Evolutionary conservation across 2,329 filamentous ascomycete genomes (phyloP), one percentile per base, ranked within the genome.

Genomic region (Fusarium aywerte): DNA sequence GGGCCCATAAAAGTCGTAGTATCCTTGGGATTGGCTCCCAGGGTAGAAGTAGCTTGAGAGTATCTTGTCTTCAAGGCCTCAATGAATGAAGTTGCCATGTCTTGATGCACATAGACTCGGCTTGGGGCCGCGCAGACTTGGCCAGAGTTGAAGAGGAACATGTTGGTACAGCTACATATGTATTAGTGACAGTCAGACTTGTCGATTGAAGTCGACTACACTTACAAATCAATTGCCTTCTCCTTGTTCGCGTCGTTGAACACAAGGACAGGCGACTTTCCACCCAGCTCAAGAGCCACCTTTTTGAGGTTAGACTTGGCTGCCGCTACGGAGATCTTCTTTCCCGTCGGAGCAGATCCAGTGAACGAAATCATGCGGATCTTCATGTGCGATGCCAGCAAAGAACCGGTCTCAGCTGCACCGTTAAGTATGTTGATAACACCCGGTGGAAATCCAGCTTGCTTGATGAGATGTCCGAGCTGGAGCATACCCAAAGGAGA

Each of bases 281-380:
- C 50, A 5, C 50, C 50, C 4, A 54, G 32, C 3, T 54, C 50
- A 5, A 54, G 50, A 21, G 50, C 23, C 8, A 54, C 50, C 5
- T 21, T 47, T 15, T 54, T 54, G 4, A 54, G 31, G 23, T 54
- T 54, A 6, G 39, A 47, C 31, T 47, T 47, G 7, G 40, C 21
- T 1, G 50, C 50, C 15, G 23, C 23, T 12, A 47, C 39, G 2
- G 32, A 29, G 15, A 54, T 36, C 31, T 47, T 54, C 35, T 23
- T 35, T 10, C 50, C 50, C 4, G 50, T 54, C n/a, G 36, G 21
- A 9, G 21, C 18, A 11, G 50, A 54, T 7, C 50, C 50, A 36
- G 50, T 54, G 23, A 54, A 54, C 4, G 50, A 54, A 15, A 47
- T 36, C 50, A 35, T 54, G 4, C 40, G 40, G 11, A 54, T 35